Evolutionary conservation across 2,329 filamentous ascomycete genomes (phyloP).

Genomic region (Aspergillus sp.): DNA sequence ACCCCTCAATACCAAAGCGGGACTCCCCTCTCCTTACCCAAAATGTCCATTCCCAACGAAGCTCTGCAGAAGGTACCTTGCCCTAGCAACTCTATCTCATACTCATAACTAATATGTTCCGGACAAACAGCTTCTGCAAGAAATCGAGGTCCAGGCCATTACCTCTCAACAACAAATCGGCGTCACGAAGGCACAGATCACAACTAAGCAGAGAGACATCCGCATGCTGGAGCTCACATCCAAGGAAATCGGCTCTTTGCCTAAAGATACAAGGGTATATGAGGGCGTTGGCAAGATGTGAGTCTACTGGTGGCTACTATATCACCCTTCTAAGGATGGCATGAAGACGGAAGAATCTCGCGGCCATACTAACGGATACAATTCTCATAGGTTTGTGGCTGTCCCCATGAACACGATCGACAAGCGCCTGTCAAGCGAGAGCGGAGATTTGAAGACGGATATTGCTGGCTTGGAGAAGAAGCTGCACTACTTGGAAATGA

Average conservation of each 20-base stretch:
- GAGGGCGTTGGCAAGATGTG: conserved; percentile 98
- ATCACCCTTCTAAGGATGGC: background rate
- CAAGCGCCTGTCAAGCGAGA: conserved; percentile 73
- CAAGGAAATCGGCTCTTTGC: conserved; percentile 76
- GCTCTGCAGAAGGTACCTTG: conserved; percentile 83
- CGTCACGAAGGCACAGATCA: conserved; percentile 80
- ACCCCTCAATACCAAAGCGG: conserved; percentile 9
- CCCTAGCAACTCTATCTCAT: conserved; percentile 10
- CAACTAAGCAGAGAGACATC: conserved; percentile 81
- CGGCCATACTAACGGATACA: background rate
- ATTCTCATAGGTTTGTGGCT: conserved; percentile 73
- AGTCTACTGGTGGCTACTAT: conserved; percentile 34
- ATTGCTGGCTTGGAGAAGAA: conserved; percentile 82
- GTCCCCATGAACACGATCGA: conserved; percentile 72
- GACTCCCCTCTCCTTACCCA: conserved; percentile 26
- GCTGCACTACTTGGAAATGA: conserved; percentile 89
- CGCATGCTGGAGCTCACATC: conserved; percentile 85
- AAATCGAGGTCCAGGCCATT: conserved; percentile 88
- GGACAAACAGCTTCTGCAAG: conserved; percentile 71
- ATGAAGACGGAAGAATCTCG: background rate
- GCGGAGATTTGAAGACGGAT: conserved; percentile 72
- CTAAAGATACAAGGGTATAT: conserved; percentile 77
- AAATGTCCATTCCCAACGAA: conserved; percentile 92
- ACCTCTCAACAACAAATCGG: conserved; percentile 90
- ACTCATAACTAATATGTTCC: background rate